Base-by-base conservation (phyloP, 345 rosid species). In the Mercurialis annua region DNA sequence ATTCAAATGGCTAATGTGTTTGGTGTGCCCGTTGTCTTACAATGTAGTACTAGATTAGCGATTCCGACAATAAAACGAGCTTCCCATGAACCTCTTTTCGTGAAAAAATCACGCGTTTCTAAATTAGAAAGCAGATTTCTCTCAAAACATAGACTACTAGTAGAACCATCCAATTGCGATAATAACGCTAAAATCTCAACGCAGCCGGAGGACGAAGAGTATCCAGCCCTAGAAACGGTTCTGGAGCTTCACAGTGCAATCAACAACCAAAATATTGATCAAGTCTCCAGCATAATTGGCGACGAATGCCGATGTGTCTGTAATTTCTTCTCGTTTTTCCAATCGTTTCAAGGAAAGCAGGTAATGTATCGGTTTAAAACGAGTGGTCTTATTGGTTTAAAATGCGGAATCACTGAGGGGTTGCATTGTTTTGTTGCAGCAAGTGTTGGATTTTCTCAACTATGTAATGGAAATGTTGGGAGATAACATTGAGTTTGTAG, bases 271-370 rank as follows among this genome's bases (percentile, higher is more conserved):
- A 83, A 86, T 67, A 54, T 83, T 0, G 23, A 47, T 0, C 84
- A 84, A 7, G 44, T 90, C 20, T 86, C 90, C 8, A 84, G 81
- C 67, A 78, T 84, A 26, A 80, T 92, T 26, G 84, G 81, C 2
- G 98, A 92, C 18, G 95, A 92, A 66, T 90, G 97, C 67, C 79
- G 74, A 23, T 90, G 85, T 62, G 73, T 80, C 42, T 82, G 85
- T 79, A 92, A 86, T 56, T 85, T 89, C 66, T 61, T 79, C 67
- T 83, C 85, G 0, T 81, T 76, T 73, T 76, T 67, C 71, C 76
- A 76, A 9, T 76, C 81, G 27, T 81, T 87, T 53, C 85, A 87
- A 34, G 97, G 93, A 57, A 92, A 92, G 76, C 74, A 83, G 94
- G 97, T 90, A 76, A 31, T n/a, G 47, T 29, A 20, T 15, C 2